phyloP scores from a whole-genome alignment of 106 monocot species.

The Allium sativum region DNA sequence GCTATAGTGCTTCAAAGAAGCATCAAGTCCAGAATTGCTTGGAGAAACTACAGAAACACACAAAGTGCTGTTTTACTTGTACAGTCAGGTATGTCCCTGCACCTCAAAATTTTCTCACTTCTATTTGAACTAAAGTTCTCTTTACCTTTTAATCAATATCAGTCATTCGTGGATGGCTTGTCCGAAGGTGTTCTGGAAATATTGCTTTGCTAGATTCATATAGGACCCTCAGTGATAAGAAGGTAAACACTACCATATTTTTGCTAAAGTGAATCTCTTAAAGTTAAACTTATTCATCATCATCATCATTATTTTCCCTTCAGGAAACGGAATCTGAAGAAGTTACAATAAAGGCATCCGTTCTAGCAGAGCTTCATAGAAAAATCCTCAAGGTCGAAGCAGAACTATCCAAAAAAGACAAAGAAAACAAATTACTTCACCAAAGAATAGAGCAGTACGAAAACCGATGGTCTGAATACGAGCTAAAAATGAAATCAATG shows the following conservation, averaged over 20 bases:
- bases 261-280: too few relatives aligned
- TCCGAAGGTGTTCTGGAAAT: conserved; percentile 64
- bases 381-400: conserved; percentile 79
- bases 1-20: conserved; percentile 56
- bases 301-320: not conserved
- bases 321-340: conserved; percentile 49
- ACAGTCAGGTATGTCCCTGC: conserved; percentile 60
- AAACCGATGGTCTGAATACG: conserved; percentile 80
- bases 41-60: conserved; percentile 39
- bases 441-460: conserved; percentile 85
- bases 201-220: conserved; percentile 24
- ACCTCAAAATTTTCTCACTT: not conserved
- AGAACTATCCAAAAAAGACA: conserved; percentile 57
- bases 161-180: conserved; percentile 83
- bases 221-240: conserved; percentile 22
- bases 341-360: conserved; percentile 71
- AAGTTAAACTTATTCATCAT: too few relatives aligned
- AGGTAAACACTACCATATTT: conserved; percentile 25
- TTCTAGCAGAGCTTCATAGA: conserved; percentile 78
- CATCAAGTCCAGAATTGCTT: conserved; percentile 32
- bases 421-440: conserved; percentile 79
- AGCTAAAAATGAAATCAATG: conserved; percentile 96
- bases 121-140: not conserved
- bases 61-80: conserved; percentile 58
- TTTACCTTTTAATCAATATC: not conserved